These are phyloP conservation scores for Tieghemostelium lacteum DNA, from an alignment of 78 protist species.

Conservation along the genomic window DNA sequence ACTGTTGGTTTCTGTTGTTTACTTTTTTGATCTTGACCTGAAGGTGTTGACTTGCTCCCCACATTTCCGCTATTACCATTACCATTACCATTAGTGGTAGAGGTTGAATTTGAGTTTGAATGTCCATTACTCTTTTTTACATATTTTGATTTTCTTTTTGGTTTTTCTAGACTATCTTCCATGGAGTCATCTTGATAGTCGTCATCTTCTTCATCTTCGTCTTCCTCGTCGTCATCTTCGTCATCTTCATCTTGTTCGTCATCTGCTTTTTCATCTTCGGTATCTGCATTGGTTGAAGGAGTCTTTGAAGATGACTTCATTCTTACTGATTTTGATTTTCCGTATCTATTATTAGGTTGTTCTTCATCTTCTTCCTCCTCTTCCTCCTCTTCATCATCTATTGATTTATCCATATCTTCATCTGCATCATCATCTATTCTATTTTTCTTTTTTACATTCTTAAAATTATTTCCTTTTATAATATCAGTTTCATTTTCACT, in stretches of 20 bases:
- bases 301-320: not conserved
- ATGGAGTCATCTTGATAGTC: not conserved
- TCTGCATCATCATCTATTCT: not conserved
- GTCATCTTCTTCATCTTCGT: not conserved
- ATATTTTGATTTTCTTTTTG: not conserved
- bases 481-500: not conserved
- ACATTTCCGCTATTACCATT: too few relatives aligned
- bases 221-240: not conserved
- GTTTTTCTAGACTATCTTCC: not conserved
- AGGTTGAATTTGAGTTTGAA: too few relatives aligned
- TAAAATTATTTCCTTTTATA: not conserved
- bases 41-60: too few relatives aligned
- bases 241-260: not conserved
- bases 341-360: not conserved
- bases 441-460: not conserved
- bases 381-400: not conserved
- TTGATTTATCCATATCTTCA: not conserved
- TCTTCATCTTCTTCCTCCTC: conserved; percentile 4
- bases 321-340: not conserved
- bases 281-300: not conserved
- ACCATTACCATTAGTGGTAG: too few relatives aligned
- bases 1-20: conserved; percentile 1
- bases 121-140: too few relatives aligned
- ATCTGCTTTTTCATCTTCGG: not conserved
- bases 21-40: too few relatives aligned